Conservation (phyloP, 108 stramenopile species). For the Pseudonitzschia multistriata region DNA sequence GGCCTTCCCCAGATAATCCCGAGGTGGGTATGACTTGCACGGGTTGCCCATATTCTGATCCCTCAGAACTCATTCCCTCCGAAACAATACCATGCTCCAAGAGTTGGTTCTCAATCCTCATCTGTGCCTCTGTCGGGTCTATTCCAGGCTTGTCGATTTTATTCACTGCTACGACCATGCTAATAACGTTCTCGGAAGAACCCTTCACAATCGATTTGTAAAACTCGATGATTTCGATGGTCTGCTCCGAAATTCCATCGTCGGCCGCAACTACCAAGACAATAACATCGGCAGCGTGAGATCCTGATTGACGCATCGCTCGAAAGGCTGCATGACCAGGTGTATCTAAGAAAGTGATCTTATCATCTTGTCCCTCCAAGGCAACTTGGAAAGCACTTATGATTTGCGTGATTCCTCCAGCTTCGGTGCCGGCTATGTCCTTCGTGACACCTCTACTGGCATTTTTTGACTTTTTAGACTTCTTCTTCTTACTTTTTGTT, state of each 20-base stretch:
- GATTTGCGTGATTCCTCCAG: constrained; percentile 97
- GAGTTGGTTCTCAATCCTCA: constrained; percentile 83
- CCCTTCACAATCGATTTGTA: constrained; percentile 80
- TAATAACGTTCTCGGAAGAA: constrained; percentile 59
- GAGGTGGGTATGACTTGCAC: constrained; percentile 88
- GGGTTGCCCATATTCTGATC: constrained; percentile 72
- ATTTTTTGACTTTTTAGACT: constrained; percentile 3
- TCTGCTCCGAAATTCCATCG: constrained; percentile 95
- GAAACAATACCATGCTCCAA: constrained; percentile 81
- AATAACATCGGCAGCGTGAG: constrained; percentile 92
- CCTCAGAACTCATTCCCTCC: constrained; percentile 46
- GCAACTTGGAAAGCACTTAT: constrained; percentile 91
- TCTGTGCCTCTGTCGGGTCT: constrained; percentile 71
- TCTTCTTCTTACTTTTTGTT: constrained; percentile 24
- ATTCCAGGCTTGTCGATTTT: constrained; percentile 93
- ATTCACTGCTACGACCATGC: constrained; percentile 92
- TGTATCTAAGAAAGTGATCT: constrained; percentile 96
- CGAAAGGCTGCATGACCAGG: constrained; percentile 96
- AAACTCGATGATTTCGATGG: constrained; percentile 91
- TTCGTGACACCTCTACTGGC: constrained; percentile 8
- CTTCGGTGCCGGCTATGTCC: constrained; percentile 90
- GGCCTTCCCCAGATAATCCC: constrained; percentile 83
- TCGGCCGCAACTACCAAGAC: constrained; percentile 95
- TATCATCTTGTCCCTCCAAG: constrained; percentile 39
- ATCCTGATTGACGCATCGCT: constrained; percentile 90